Base-by-base conservation (phyloP, 1,284 basidiomycete species). In the Heliocybe sulcata region DNA sequence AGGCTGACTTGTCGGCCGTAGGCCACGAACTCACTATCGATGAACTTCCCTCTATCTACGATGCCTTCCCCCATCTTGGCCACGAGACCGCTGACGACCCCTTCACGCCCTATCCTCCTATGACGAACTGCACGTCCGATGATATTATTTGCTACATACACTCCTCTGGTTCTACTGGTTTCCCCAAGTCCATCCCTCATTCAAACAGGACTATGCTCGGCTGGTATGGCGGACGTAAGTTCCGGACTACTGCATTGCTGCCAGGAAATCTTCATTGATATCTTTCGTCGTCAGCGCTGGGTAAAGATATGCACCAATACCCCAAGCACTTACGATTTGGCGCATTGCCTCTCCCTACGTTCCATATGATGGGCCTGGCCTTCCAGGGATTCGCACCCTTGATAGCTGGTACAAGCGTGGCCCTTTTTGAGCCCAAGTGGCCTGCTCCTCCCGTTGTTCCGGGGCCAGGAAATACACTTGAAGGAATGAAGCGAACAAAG, bases 331-430 rank as follows among this genome's bases (percentile, higher is more conserved):
- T 54, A 10, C 53, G 35, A 6, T 58, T 35, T 51, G 61, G 52
- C 6, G 45, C 50, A 20, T 35, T 52, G 35, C 38, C 55, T 1
- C 58, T 62, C 16, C 62, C 62, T 19, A 54, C 62, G 11, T 64
- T 60, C 50, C 62, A 64, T 38, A 59, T 56, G 1, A 57, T 60
- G 48, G 62, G 56, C 4, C 29, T 60, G 33, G 45, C 19, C 10
- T 27, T 56, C 22, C 62, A 64, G 45, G 19, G 61, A 12, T 56
- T 51, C 42, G 26, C 26, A 4, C 59, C 61, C 2, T 45, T 60
- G n/a, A 51, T 54, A 2, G 52, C 51, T 14, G 59, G 56, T 1
- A 19, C 49, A 16, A 52, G 56, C 6, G 49, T 57, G 22, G 54
- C 51, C 16, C 29, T 63, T 20, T 64, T 55, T 45, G 27, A 56